phyloP scores from a whole-genome alignment of 2,329 filamentous ascomycete species.

The Chalara sp. region DNA sequence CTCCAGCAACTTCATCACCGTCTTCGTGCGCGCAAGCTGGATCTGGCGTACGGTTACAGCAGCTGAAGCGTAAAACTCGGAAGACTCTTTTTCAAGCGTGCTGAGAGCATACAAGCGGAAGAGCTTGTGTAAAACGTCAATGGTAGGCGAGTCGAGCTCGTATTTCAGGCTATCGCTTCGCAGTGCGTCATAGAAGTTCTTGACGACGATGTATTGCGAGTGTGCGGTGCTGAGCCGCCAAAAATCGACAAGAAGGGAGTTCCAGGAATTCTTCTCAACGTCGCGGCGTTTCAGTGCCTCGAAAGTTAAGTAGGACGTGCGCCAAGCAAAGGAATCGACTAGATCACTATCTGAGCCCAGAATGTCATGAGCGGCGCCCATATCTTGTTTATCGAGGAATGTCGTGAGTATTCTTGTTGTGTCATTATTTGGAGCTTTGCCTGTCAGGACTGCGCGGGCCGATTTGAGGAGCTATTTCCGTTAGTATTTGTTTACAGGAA shows the following conservation, averaged over 20 bases:
- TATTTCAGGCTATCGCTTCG: constrained; percentile 44
- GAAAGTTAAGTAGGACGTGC: constrained; percentile 67
- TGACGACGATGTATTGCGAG: constrained; percentile 71
- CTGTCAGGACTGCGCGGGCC: constrained; percentile 61
- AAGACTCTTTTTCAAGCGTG: constrained; percentile 62
- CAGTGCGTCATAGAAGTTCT: constrained; percentile 70
- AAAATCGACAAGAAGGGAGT: constrained; percentile 71
- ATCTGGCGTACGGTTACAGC: constrained; percentile 70
- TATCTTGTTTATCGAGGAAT: constrained; percentile 59
- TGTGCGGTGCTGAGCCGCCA: constrained; percentile 70
- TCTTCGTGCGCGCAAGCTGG: constrained; percentile 57
- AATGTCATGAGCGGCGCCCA: constrained; percentile 68
- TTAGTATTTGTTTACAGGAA: constrained; percentile 1
- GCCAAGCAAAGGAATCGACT: constrained; percentile 70
- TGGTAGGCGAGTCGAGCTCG: constrained; percentile 50
- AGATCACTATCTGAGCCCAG: constrained; percentile 64
- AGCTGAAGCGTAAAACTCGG: constrained; percentile 65
- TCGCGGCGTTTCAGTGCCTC: constrained; percentile 70
- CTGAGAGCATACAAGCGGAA: constrained; percentile 60
- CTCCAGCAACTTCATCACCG: constrained; percentile 62
- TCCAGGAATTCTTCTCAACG: constrained; percentile 70
- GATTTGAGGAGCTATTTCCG: constrained; percentile 57
- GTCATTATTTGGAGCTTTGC: constrained; percentile 59
- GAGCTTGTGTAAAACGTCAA: constrained; percentile 54
- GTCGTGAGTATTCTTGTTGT: constrained; percentile 58